phyloP scores from a whole-genome alignment of 2,329 filamentous ascomycete genomes.

The Rutstroemia sydowiana region DNA sequence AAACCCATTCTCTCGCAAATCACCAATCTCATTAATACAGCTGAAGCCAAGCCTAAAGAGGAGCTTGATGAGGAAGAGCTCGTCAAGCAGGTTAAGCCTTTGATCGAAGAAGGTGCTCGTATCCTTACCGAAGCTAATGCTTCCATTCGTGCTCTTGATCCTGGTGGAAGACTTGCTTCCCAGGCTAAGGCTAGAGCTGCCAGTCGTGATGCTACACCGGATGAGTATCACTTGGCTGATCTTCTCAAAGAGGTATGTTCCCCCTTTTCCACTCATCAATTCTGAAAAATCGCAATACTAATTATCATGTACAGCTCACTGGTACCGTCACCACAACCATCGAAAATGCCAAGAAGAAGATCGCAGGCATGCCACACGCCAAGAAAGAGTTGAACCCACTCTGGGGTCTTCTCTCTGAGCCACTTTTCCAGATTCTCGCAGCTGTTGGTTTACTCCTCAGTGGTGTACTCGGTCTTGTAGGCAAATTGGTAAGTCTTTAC shows the following conservation, averaged over 20 bases:
- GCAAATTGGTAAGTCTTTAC: slow-evolving; percentile 49
- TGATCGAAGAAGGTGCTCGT: slow-evolving; percentile 78
- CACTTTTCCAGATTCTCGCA: slow-evolving; percentile 85
- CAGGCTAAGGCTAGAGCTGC: slow-evolving; percentile 78
- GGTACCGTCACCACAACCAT: slow-evolving; percentile 75
- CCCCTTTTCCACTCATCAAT: background rate
- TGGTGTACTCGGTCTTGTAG: slow-evolving; percentile 79
- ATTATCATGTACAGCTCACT: slow-evolving; percentile 47
- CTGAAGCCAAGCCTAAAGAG: slow-evolving; percentile 73
- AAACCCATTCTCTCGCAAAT: slow-evolving; percentile 83
- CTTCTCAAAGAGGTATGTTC: slow-evolving; percentile 63
- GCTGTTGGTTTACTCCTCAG: slow-evolving; percentile 76
- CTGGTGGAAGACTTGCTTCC: slow-evolving; percentile 76
- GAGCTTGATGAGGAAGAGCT: slow-evolving; percentile 87
- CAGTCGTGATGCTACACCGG: slow-evolving; percentile 67
- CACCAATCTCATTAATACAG: slow-evolving; percentile 71
- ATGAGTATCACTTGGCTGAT: slow-evolving; percentile 80
- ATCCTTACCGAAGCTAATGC: slow-evolving; percentile 85
- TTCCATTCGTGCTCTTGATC: slow-evolving; percentile 78
- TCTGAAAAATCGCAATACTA: slow-evolving; percentile 7
- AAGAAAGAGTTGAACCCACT: slow-evolving; percentile 93
- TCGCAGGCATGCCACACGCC: slow-evolving; percentile 84
- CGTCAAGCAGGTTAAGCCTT: slow-evolving; percentile 76
- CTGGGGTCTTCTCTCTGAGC: slow-evolving; percentile 71
- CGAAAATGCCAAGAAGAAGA: slow-evolving; percentile 80